Evolutionary conservation across 371 early-diverging fungal genomes (phyloP), one percentile per base, ranked within the genome.

Genomic region (Mortierella sp.): DNA sequence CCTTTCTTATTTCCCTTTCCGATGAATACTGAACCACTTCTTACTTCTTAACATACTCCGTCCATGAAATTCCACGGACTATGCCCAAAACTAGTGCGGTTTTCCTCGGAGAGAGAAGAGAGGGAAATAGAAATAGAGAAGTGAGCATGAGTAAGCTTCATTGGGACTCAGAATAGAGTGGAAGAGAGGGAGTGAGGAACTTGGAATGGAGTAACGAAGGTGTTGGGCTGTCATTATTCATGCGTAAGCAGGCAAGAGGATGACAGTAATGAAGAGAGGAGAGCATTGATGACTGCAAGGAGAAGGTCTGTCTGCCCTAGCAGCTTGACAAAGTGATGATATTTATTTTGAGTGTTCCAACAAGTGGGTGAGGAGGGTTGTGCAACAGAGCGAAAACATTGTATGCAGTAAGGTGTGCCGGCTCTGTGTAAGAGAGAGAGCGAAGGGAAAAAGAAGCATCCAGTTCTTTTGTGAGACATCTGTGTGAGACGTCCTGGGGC

Each of bases 61-160:
- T 65, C 38, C 10, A 65, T 38, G n/a, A 55, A 7, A 21, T 65
- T 65, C 68, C 68, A 65, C 68, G 68, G 68, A 65, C 68, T 65
- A 63, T 65, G 42, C 68, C 68, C 42, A 65, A 63, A 65, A 65
- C 68, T 24, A 38, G 68, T 65, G 42, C 21, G 38, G 34, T 19
- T 7, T 28, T 28, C 19, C 31, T 31, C 19, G 26, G 63, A 19
- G 34, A 34, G 31, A 11, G 19, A 31, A 0, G 50, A 38, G 42
- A 5, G 34, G 31, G 34, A 28, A 58, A 24, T 55, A 55, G n/a
- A 55, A 55, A 8, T 13, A 26, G 58, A 26, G 60, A 38, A 21
- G 19, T 28, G 34, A 34, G 31, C 16, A 14, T 34, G 63, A 63
- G 63, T 63, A 65, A 65, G 68, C 68, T 65, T 65, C 38, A 65